Base-by-base conservation (phyloP, 345 rosid species). In the Rubroshorea leprosula region DNA sequence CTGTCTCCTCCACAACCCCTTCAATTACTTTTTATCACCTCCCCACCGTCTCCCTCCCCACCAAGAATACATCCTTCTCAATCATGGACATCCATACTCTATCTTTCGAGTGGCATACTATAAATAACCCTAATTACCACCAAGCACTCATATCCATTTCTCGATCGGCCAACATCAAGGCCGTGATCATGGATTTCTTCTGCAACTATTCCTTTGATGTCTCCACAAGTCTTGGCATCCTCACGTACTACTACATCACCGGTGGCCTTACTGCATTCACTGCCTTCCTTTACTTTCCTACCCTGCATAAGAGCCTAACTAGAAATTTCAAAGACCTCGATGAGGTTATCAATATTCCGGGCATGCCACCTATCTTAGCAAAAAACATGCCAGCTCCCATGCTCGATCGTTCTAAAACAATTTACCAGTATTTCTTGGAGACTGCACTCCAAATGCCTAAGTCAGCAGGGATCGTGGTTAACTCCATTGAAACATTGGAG, bases 401-500 rank as follows among this genome's bases (percentile, higher is more conserved):
- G 57, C 57, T 54, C 18, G 11, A 26, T 23, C 38, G 61, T 3
- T 44, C 47, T n/a, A 4, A 10, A 5, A 44, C 10, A 15, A n/a
- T 44, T 15, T 44, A 44, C 18, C 14, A 44, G 5, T 67, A 72
- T 18, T 12, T 76, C 5, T 16, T 44, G 18, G 29, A 66, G 0
- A 14, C 60, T 5, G 51, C 71, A 11, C 47, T 11, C 12, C 39
- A 57, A 57, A 46, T 78, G 61, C 48, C 62, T 0, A 66, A 62
- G 19, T 63, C 82, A 0, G 63, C 67, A 3, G 93, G 94, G 48
- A 52, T 83, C 22, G 69, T 89, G 0, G 62, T 78, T 0, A 83
- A 85, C 74, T 67, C 87, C 0, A 85, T 77, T 25, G 84, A 78
- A 5, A 41, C 45, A 7, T 78, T 89, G 10, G 94, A 89, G 71